phyloP scores from a whole-genome alignment of 2,329 filamentous ascomycete genomes.

The Pseudogymnoascus sp. region DNA sequence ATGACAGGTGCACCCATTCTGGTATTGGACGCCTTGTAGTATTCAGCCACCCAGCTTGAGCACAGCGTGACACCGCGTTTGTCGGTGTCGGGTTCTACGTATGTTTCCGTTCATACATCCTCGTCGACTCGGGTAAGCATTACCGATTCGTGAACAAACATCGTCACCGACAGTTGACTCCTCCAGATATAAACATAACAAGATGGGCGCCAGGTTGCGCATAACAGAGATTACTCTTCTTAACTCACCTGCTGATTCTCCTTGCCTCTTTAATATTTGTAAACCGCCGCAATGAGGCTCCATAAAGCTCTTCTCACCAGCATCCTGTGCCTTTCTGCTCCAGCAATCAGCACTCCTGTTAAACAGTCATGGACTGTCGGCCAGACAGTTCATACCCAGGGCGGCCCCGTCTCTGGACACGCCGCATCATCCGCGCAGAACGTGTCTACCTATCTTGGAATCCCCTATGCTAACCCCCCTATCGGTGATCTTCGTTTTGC shows the following conservation, averaged over 20 bases:
- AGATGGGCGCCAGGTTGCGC: not conserved
- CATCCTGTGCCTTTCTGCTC: not conserved
- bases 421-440: slow-evolving; percentile 16
- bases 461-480: slow-evolving; percentile 33
- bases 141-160: not conserved
- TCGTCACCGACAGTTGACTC: not conserved
- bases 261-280: not conserved
- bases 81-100: not conserved
- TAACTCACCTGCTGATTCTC: not conserved
- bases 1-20: not conserved
- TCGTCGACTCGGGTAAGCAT: not conserved
- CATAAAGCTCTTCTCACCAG: not conserved
- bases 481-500: slow-evolving; percentile 33
- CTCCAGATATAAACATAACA: not conserved
- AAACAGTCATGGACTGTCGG: slow-evolving; percentile 13
- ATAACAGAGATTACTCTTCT: not conserved
- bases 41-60: not conserved
- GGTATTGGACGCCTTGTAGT: not conserved
- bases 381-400: slow-evolving; percentile 22
- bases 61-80: not conserved
- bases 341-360: not conserved
- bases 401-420: slow-evolving; percentile 23
- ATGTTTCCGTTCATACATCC: not conserved
- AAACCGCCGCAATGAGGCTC: not conserved
- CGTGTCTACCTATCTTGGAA: slow-evolving; percentile 31